phyloP scores from a whole-genome alignment of 2,329 filamentous ascomycete species.

The Trichoderma atroviride region DNA sequence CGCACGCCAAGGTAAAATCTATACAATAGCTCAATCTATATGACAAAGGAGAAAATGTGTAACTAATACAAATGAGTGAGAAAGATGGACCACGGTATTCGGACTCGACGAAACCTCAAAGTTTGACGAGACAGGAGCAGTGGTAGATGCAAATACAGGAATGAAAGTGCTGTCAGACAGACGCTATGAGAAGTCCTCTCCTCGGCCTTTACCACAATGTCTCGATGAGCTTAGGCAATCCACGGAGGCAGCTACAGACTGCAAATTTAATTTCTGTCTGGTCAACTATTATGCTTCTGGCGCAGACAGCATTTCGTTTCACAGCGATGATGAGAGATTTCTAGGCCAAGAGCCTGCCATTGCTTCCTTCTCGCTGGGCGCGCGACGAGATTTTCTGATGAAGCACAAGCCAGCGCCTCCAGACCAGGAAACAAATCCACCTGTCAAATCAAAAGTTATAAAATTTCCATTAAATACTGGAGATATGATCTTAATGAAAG shows the following conservation, averaged over 20 bases:
- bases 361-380: slow-evolving; percentile 74
- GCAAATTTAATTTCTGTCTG: slow-evolving; percentile 75
- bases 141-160: slow-evolving; percentile 49
- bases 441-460: slow-evolving; percentile 38
- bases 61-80: not conserved
- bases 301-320: slow-evolving; percentile 75
- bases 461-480: slow-evolving; percentile 63
- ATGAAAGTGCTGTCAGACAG: slow-evolving; percentile 51
- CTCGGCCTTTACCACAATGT: slow-evolving; percentile 71
- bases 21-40: not conserved
- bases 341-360: slow-evolving; percentile 70
- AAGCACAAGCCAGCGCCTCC: slow-evolving; percentile 69
- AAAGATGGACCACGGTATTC: slow-evolving; percentile 57
- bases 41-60: not conserved
- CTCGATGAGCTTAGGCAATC: slow-evolving; percentile 64
- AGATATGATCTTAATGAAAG: slow-evolving; percentile 80
- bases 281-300: slow-evolving; percentile 85
- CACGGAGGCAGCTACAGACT: slow-evolving; percentile 67
- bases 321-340: slow-evolving; percentile 80
- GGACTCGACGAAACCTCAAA: slow-evolving; percentile 63
- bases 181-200: slow-evolving; percentile 57
- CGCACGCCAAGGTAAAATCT: slow-evolving; percentile 49
- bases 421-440: slow-evolving; percentile 27
- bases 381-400: slow-evolving; percentile 73
- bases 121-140: slow-evolving; percentile 52